A percentile compares a stretch with the other conserved stretches of the same genome.
Evolutionary conservation across 2,329 filamentous ascomycete species (phyloP).

Genomic region (Ophiostoma populinum): DNA sequence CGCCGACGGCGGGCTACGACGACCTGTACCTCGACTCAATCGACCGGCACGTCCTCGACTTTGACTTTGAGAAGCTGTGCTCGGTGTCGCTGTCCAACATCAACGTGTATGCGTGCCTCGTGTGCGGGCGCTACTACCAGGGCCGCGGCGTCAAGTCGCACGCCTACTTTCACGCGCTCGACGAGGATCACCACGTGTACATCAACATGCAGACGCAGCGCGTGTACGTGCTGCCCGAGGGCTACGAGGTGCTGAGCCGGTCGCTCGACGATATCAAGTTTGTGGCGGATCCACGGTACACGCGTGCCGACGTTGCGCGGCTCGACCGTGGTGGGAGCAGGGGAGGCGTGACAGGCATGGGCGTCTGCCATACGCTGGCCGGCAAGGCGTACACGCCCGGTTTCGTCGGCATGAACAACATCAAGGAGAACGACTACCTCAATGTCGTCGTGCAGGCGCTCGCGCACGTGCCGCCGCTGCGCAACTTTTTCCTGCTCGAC

Average conservation of each 20-base stretch:
- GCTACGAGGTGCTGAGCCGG: constrained; percentile 89
- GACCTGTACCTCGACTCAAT: constrained; percentile 98
- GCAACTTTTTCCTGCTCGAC: constrained; percentile 84
- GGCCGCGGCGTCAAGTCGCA: constrained; percentile 86
- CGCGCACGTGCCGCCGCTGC: constrained; percentile 72
- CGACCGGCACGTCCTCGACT: constrained; percentile 80
- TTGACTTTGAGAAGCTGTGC: constrained; percentile 97
- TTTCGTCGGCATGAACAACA: constrained; percentile 98
- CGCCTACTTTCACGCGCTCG: constrained; percentile 93
- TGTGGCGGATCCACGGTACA: constrained; percentile 80
- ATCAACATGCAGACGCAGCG: constrained; percentile 93
- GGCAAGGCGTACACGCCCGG: constrained; percentile 82
- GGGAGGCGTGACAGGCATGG: no score
- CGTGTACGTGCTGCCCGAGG: constrained; percentile 84
- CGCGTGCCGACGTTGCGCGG: constrained; percentile 59
- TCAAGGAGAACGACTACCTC: constrained; percentile 98
- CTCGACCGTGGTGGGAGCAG: constrained; percentile 43
- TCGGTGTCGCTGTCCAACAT: constrained; percentile 93
- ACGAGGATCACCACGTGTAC: constrained; percentile 91
- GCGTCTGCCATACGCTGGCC: constrained; percentile 53
- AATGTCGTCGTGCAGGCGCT: constrained; percentile 89
- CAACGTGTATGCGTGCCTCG: constrained; percentile 93
- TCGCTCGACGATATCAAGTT: constrained; percentile 97
- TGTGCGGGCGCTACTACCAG: constrained; percentile 96
- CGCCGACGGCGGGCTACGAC: constrained; percentile 73